Percentiles rank a stretch among this genome's conserved stretches.
Conservation (phyloP, 75 land plant species). For the Cunninghamia lanceolata region DNA sequence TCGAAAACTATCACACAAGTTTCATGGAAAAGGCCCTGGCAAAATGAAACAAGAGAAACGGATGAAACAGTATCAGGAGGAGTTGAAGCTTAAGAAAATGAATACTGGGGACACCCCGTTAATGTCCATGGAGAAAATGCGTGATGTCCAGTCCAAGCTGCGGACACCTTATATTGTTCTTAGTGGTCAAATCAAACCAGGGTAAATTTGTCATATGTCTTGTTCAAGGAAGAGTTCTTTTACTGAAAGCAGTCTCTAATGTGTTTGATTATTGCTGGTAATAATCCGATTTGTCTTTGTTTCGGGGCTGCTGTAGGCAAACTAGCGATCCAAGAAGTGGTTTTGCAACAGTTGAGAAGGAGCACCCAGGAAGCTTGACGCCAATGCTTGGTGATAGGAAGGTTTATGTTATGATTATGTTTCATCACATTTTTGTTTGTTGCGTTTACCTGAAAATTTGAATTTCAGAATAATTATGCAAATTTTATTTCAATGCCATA, state of each 20-base stretch:
- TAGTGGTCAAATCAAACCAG: slow-evolving; percentile 97
- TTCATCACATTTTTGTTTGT: background rate
- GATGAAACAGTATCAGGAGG: slow-evolving; percentile 85
- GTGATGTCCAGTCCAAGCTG: slow-evolving; percentile 78
- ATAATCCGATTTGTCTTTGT: background rate
- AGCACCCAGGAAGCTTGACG: slow-evolving; percentile 80
- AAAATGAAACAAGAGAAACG: slow-evolving; percentile 95
- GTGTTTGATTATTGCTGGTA: background rate
- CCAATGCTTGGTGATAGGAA: slow-evolving; percentile 96
- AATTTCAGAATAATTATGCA: background rate
- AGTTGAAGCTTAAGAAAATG: slow-evolving; percentile 94
- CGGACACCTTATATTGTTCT: slow-evolving; percentile 88
- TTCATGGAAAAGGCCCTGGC: slow-evolving; percentile 97
- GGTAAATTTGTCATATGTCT: slow-evolving; percentile 39
- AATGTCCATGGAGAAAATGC: slow-evolving; percentile 87
- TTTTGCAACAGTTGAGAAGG: slow-evolving; percentile 94
- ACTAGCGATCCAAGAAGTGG: slow-evolving; percentile 97
- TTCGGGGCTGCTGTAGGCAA: slow-evolving; percentile 48
- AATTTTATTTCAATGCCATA: background rate
- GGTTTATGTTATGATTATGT: slow-evolving; percentile 26
- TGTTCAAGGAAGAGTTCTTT: background rate
- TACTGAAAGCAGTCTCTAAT: background rate
- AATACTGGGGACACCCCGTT: slow-evolving; percentile 87
- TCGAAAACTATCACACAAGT: slow-evolving; percentile 84
- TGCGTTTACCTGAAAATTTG: background rate